Evolutionary conservation across 2,329 filamentous ascomycete species (phyloP), one percentile per base, ranked within the genome.

Genomic region (Arthrobotrys entomopaga): DNA sequence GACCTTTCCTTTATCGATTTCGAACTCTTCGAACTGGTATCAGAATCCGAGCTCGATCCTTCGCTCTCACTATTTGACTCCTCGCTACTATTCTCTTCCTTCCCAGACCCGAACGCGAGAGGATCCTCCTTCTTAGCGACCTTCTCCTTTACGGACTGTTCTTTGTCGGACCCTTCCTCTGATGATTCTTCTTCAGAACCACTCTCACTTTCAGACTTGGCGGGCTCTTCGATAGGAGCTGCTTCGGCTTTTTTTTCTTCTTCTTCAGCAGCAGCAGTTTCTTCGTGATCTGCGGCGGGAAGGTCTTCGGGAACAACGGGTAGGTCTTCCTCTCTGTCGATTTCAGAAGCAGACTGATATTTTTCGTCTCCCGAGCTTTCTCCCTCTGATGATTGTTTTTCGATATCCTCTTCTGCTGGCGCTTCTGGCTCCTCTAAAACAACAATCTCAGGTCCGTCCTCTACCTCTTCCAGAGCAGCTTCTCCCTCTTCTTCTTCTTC

Each of bases 281-380:
- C 61, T 43, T 60, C 61, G 40, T 73, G 54, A 11, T 73, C 69
- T 49, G 57, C 61, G 13, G 63, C 58, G 58, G 65, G 65, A 38
- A 70, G 50, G 5, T 60, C 42, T 19, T 50, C 69, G 1, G 61
- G 61, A 52, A 73, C 24, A 16, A 22, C 42, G 22, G 56, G 48
- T 46, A 63, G 48, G 8, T 67, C 42, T 8, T 56, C 61, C 26
- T 61, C 69, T 15, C 43, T 61, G 26, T 73, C 69, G 20, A 58
- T 49, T 49, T 73, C 69, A 42, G 69, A 73, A 10, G 69, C 69
- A 22, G 69, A 73, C 26, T 73, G 63, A 29, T 73, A 73, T 6
- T 66, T 20, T 29, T 66, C 69, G 24, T 73, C 69, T 22, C 53
- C 69, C 8, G 69, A 73, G 29, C 69, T 73, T 15, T 54, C 60